These are phyloP conservation scores for Coemansia aciculifera DNA, from an alignment of 192 early-diverging fungal species.

Conservation along the genomic window DNA sequence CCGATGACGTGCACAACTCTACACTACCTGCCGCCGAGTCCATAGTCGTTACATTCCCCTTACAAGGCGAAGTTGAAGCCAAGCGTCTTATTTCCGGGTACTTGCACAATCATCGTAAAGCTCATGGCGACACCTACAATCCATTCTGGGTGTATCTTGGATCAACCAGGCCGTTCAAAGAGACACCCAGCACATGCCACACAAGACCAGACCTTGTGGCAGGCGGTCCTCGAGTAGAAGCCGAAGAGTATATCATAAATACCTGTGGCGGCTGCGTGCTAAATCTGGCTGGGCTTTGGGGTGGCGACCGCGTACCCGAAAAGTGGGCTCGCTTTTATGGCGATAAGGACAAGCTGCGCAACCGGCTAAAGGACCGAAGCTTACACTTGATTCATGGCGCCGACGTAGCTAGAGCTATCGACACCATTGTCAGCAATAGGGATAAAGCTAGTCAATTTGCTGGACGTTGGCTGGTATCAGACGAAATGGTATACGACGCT, in stretches of 20 bases:
- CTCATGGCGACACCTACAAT: background rate
- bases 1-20: constrained; percentile 1
- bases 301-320: constrained; percentile 36
- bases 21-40: constrained; percentile 29
- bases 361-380: constrained; percentile 33
- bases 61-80: constrained; percentile 23
- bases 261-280: constrained; percentile 30
- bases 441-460: background rate
- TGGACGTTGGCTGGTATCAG: constrained; percentile 49
- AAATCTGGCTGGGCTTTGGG: constrained; percentile 52
- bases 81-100: constrained; percentile 24
- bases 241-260: constrained; percentile 33
- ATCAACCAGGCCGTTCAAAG: constrained; percentile 44
- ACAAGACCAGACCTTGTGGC: constrained; percentile 21
- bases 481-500: constrained; percentile 38
- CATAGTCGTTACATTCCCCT: constrained; percentile 43
- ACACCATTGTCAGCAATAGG: constrained; percentile 5
- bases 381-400: constrained; percentile 49
- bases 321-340: constrained; percentile 45
- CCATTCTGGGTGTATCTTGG: constrained; percentile 47
- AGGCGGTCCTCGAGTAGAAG: constrained; percentile 32
- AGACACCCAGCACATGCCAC: constrained; percentile 36
- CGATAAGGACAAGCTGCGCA: constrained; percentile 29
- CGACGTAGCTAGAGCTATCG: constrained; percentile 38
- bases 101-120: constrained; percentile 1